A percentile compares a stretch with the other conserved stretches of the same genome.
Conservation (phyloP, 768 basidiomycete genomes). For the Suillus subluteus region DNA sequence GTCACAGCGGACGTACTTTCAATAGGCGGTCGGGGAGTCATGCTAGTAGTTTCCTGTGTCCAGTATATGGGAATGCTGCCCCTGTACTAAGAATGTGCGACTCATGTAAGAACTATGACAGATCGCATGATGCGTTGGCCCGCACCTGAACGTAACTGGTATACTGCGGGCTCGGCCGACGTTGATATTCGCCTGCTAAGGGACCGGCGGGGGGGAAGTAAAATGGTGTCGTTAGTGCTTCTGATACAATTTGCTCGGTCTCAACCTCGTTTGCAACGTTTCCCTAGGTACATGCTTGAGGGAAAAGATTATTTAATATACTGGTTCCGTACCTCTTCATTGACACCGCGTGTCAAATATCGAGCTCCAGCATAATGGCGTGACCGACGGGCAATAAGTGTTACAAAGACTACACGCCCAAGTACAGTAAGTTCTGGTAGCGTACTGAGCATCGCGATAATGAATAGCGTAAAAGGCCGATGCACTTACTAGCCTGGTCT, state of each 20-base stretch:
- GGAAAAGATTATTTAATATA: not conserved
- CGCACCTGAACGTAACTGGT: conserved; percentile 92
- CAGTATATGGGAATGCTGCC: conserved; percentile 97
- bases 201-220: conserved; percentile 64
- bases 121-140: not conserved
- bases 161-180: conserved; percentile 80
- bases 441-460: not conserved
- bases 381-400: conserved; percentile 92
- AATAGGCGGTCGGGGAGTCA: conserved; percentile 93
- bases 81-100: conserved; percentile 60
- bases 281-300: conserved; percentile 55
- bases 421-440: conserved; percentile 83
- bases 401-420: conserved; percentile 88
- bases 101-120: conserved; percentile 3
- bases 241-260: conserved; percentile 96
- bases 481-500: conserved; percentile 92
- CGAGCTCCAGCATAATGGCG: conserved; percentile 95
- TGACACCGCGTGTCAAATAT: conserved; percentile 92
- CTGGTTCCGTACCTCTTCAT: conserved; percentile 67
- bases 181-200: conserved; percentile 36
- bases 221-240: conserved; percentile 87
- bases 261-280: conserved; percentile 99
- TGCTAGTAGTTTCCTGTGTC: conserved; percentile 91
- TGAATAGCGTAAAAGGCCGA: not conserved
- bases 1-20: conserved; percentile 65